phyloP scores from a whole-genome alignment of 371 early-diverging fungal genomes.

The Choanephora cucurbitarum region DNA sequence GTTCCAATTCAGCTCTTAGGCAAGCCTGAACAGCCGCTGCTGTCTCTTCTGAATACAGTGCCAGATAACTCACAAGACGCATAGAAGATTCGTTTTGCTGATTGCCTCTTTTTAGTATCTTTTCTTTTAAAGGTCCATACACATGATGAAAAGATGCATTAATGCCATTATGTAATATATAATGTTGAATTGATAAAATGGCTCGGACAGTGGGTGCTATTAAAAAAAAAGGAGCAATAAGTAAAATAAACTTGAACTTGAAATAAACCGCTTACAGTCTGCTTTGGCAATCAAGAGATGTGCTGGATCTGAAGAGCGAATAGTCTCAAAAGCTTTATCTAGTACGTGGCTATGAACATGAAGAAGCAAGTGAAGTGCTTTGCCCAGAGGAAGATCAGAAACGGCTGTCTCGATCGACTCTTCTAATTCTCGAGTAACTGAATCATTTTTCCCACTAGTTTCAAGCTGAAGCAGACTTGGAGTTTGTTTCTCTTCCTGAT shows the following conservation, averaged over 20 bases:
- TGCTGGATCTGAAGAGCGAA: neutral
- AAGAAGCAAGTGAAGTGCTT: conserved; percentile 19
- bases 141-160: conserved; percentile 8
- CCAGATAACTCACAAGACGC: conserved; percentile 15
- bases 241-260: no score
- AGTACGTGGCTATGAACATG: conserved; percentile 17
- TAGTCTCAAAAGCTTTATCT: conserved; percentile 9
- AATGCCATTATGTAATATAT: conserved; percentile 2
- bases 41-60: conserved; percentile 8
- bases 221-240: no score
- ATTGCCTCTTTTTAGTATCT: neutral
- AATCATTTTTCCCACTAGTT: neutral
- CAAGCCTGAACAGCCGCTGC: neutral
- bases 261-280: conserved; percentile 12
- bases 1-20: neutral
- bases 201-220: conserved; percentile 22
- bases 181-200: conserved; percentile 19
- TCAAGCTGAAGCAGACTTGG: neutral
- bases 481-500: neutral
- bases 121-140: conserved; percentile 18
- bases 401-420: conserved; percentile 2
- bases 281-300: neutral
- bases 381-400: conserved; percentile 17
- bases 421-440: conserved; percentile 5
- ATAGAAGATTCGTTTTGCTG: conserved; percentile 6